phyloP scores from a whole-genome alignment of 768 basidiomycete genomes.

The Pleurotus citrinopileatus region DNA sequence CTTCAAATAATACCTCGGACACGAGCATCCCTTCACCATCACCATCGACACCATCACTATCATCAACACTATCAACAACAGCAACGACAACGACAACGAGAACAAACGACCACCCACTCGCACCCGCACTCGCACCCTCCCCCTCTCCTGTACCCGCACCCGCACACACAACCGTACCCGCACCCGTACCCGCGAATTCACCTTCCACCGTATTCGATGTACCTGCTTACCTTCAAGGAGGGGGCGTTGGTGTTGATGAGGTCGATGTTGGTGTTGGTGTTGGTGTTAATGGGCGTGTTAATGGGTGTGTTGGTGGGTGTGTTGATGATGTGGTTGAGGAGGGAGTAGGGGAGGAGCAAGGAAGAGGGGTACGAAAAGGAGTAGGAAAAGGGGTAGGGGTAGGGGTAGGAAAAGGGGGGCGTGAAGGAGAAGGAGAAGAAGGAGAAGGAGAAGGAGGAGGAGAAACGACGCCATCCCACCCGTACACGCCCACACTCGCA shows the following conservation, averaged over 20 bases:
- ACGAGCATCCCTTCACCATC: too few species aligned
- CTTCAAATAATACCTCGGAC: too few species aligned
- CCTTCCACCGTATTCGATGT: not conserved
- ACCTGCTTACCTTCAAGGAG: too few species aligned
- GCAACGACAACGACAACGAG: too few species aligned
- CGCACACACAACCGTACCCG: not conserved
- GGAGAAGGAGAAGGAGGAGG: not conserved
- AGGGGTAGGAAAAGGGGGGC: not conserved
- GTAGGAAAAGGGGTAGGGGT: not conserved
- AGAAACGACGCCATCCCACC: too few species aligned
- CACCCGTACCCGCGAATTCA: not conserved
- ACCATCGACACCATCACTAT: not conserved
- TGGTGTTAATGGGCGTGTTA: too few species aligned
- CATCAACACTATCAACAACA: not conserved
- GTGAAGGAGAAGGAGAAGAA: not conserved
- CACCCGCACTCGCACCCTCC: not conserved
- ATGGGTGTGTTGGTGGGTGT: too few species aligned
- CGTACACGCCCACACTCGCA: too few species aligned
- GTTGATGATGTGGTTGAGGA: too few species aligned
- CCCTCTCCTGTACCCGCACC: not conserved
- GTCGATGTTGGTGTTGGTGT: not conserved
- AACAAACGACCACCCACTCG: not conserved
- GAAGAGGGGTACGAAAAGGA: not conserved
- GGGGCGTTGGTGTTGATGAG: too few species aligned
- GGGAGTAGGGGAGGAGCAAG: not conserved